Evolutionary conservation across 177 flowering plant species (phyloP).

Genomic region (Vitis hybrid): DNA sequence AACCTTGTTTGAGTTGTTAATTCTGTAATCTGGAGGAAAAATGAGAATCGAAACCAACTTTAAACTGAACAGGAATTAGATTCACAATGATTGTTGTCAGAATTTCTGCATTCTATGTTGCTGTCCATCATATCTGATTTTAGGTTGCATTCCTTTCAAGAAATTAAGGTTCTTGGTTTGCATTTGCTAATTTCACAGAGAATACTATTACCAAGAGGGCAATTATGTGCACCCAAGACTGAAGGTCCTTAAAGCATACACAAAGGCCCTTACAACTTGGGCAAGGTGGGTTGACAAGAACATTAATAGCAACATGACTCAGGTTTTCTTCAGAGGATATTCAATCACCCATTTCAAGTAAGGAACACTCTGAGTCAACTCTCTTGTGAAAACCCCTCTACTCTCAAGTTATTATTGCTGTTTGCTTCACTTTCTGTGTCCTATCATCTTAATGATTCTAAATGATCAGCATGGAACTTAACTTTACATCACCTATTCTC

Average conservation of each 20-base stretch:
- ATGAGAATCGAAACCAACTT: background rate
- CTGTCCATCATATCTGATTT: background rate
- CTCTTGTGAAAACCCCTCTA: background rate
- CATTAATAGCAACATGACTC: conserved; percentile 49
- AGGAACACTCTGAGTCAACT: background rate
- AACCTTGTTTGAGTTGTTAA: too few relatives aligned
- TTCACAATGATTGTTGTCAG: background rate
- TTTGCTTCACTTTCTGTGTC: background rate
- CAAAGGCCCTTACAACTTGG: conserved; percentile 77
- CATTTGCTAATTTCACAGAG: conserved; percentile 37
- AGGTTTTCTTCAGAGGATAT: conserved; percentile 80
- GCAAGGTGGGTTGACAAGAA: conserved; percentile 78
- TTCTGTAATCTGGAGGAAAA: background rate
- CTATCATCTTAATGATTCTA: too few relatives aligned
- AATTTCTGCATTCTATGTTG: background rate
- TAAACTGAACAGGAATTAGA: background rate
- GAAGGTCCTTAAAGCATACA: conserved; percentile 53
- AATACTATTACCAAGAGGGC: conserved; percentile 92
- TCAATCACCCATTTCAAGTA: conserved; percentile 87
- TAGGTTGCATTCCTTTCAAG: background rate
- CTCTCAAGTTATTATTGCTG: background rate
- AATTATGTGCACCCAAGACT: conserved; percentile 61
- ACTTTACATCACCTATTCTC: too few relatives aligned
- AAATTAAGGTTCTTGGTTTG: background rate
- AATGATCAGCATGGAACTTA: too few relatives aligned